Evolutionary conservation across 2,329 filamentous ascomycete species (phyloP).

Genomic region (Fusarium pininemorale): DNA sequence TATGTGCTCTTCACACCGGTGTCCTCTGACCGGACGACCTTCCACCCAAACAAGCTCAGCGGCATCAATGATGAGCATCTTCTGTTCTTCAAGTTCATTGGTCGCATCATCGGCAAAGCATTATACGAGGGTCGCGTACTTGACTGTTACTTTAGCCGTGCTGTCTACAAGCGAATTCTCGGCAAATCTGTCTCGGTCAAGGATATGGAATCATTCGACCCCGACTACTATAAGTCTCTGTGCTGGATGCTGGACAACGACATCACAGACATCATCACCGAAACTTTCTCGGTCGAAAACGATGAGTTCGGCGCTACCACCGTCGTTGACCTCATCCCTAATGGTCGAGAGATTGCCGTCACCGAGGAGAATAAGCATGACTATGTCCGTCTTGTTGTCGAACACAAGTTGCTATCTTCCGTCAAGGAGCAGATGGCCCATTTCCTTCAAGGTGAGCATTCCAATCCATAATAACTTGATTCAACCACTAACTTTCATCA

Average conservation of each 20-base stretch:
- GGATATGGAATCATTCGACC: conserved; percentile 98
- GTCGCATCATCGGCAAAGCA: conserved; percentile 96
- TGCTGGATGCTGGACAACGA: conserved; percentile 99
- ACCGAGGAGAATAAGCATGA: conserved; percentile 99
- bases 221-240: conserved; percentile 98
- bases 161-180: conserved; percentile 97
- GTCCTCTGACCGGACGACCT: conserved; percentile 95
- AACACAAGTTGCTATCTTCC: conserved; percentile 90
- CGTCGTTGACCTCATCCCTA: conserved; percentile 84
- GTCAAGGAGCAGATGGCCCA: conserved; percentile 94
- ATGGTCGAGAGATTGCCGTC: conserved; percentile 90
- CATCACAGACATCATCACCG: conserved; percentile 96
- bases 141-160: conserved; percentile 98
- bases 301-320: conserved; percentile 92
- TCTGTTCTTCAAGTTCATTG: conserved; percentile 99
- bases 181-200: conserved; percentile 96
- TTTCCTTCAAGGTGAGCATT: conserved; percentile 79
- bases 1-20: conserved; percentile 97
- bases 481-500: background rate
- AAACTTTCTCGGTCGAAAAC: conserved; percentile 94
- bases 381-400: conserved; percentile 92
- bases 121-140: conserved; percentile 95
- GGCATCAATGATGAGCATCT: conserved; percentile 95
- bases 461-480: background rate
- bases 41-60: conserved; percentile 96